Percentiles rank a stretch among this genome's conserved stretches.
Evolutionary conservation across 371 early-diverging fungal species (phyloP).

Genomic region (Actinomucor elegans): DNA sequence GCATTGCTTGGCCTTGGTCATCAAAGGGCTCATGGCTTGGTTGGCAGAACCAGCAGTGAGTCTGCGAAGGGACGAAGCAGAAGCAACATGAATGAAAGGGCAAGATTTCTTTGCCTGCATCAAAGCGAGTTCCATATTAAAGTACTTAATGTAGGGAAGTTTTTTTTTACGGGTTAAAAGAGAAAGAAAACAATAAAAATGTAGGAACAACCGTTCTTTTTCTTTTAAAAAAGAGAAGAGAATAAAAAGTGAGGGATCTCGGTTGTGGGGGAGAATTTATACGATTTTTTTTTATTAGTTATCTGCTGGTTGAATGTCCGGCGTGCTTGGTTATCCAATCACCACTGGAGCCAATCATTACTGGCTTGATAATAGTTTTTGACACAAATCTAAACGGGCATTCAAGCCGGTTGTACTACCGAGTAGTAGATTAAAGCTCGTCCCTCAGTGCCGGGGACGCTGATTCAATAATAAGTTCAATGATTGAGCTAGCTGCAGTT

Average conservation of each 20-base stretch:
- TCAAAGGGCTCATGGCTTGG: slow-evolving; percentile 47
- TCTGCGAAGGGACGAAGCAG: slow-evolving; percentile 74
- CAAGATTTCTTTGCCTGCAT: slow-evolving; percentile 66
- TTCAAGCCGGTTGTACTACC: slow-evolving; percentile 1
- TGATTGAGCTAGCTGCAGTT: not conserved
- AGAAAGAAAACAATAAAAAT: slow-evolving; percentile 13
- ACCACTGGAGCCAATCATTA: not conserved
- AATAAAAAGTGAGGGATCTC: not conserved
- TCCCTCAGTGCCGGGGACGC: slow-evolving; percentile 4
- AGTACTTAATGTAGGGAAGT: slow-evolving; percentile 8
- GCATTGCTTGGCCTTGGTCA: slow-evolving; percentile 78
- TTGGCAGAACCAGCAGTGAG: slow-evolving; percentile 51
- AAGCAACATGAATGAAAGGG: slow-evolving; percentile 84
- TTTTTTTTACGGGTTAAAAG: not conserved
- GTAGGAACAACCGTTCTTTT: slow-evolving; percentile 7
- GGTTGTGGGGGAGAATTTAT: not conserved
- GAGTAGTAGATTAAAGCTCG: not conserved
- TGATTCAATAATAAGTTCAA: slow-evolving; percentile 1
- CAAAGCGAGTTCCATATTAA: slow-evolving; percentile 56
- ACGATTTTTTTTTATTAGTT: not conserved
- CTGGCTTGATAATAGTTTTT: not conserved
- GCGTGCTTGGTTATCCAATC: slow-evolving; percentile 1
- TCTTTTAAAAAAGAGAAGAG: not conserved
- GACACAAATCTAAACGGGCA: slow-evolving; percentile 1
- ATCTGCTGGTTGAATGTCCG: too few relatives aligned